Base-by-base conservation (phyloP, 345 rosid species). In the Xanthoceras sorbifolium region DNA sequence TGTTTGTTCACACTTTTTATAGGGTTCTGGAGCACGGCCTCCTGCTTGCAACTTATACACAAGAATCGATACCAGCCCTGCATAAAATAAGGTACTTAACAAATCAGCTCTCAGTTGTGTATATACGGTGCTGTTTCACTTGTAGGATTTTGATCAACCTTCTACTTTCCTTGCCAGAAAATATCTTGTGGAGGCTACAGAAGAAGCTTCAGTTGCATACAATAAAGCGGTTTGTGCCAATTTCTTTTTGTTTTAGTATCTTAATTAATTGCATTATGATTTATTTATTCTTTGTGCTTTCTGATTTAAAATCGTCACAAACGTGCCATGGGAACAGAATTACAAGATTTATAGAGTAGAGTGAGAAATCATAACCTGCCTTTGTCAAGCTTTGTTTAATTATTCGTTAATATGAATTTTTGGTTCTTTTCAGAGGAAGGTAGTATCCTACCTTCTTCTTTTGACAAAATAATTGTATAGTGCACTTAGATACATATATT, bases 171-270 rank as follows among this genome's bases (percentile, higher is more conserved):
- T 64, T 69, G 66, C 59, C 84, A 96, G 99, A 90, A 93, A 92
- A 79, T 91, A 88, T 82, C 95, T 96, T 57, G 90, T 89, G 0
- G 99, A 96, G 85, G 98, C 98, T 54, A 93, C 97, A 0, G 97
- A 96, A 81, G 98, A 93, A 88, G 97, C 98, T 79, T 91, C 98
- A 73, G 85, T 90, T 79, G 97, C 94, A 54, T 96, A 96, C 69
- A 96, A 91, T 79, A 96, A 96, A 91, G 97, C 98, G 88, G 99
- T 96, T 76, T 79, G 93, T 86, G 54, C 73, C 78, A 44, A n/a
- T n/a, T 52, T n/a, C 32, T 50, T 74, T 74, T 15, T 31, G 67
- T 64, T 64, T n/a, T 15, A 32, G 14, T 61, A 6, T n/a, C 26
- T 17, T 36, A 65, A 6, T 29, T 69, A 25, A 26, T 48, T 46